phyloP scores from a whole-genome alignment of 176 grass and related monocot genomes.

The Aegilops sharonensis region DNA sequence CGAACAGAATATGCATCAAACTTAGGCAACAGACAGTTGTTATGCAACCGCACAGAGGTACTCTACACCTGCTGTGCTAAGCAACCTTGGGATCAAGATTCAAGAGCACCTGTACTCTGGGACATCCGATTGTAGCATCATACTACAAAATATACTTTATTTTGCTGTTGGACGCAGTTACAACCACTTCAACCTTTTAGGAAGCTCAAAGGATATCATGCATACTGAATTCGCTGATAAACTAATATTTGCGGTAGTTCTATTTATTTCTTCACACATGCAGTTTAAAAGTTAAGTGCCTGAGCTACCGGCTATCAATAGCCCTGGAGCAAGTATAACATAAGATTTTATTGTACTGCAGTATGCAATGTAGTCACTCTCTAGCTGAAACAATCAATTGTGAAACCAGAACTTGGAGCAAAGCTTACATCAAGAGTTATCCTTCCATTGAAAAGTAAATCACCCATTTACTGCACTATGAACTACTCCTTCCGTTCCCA shows the following conservation, averaged over 20 bases:
- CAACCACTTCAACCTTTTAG: not conserved
- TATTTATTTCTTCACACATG: not conserved
- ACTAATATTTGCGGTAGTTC: not conserved
- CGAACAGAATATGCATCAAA: not conserved
- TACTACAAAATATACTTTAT: not conserved
- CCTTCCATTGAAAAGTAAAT: not conserved
- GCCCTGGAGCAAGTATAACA: not conserved
- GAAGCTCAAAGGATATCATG: not conserved
- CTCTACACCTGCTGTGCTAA: not conserved
- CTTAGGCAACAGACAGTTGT: not conserved
- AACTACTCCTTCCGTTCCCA: not conserved
- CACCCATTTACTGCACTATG: not conserved
- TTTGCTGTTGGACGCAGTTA: not conserved
- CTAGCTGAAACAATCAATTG: not conserved
- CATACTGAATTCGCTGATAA: not conserved
- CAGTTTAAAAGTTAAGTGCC: not conserved
- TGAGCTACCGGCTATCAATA: not conserved
- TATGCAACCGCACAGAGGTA: not conserved
- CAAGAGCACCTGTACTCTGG: not conserved
- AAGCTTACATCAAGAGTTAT: not conserved
- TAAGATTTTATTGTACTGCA: not conserved
- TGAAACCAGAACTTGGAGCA: not conserved
- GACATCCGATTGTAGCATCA: not conserved
- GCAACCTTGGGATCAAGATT: not conserved
- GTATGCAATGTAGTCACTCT: not conserved